A percentile compares a stretch with the other conserved stretches of the same genome.
phyloP scores from a whole-genome alignment of 2,329 filamentous ascomycete species.

The Dryadomyces quercivorus region DNA sequence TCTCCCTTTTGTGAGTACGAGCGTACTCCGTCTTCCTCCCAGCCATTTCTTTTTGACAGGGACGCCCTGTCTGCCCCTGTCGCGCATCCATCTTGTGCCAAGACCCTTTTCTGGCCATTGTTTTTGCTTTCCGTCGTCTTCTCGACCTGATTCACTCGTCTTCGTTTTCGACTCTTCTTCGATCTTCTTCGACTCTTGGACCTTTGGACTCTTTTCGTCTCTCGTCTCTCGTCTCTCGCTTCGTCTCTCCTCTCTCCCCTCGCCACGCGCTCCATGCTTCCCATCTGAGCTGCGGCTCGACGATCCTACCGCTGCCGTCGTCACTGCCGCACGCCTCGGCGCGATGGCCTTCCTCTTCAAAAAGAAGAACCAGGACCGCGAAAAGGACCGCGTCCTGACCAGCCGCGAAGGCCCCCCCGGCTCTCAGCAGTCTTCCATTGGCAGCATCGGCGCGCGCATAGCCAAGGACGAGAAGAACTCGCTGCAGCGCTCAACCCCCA shows the following conservation, averaged over 20 bases:
- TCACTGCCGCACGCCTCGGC: constrained; percentile 5
- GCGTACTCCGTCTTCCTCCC: neutral
- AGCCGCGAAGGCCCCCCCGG: constrained; percentile 39
- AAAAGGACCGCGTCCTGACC: constrained; percentile 48
- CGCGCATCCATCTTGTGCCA: neutral
- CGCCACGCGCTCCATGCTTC: no score
- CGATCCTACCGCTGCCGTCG: neutral
- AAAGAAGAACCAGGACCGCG: constrained; percentile 56
- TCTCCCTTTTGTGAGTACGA: no score
- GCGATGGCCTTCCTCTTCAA: constrained; percentile 75
- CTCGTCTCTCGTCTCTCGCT: neutral
- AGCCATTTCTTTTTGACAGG: neutral
- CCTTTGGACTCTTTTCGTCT: no score
- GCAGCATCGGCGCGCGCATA: constrained; percentile 34
- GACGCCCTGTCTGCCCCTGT: neutral
- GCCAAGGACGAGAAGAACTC: constrained; percentile 43
- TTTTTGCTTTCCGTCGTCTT: neutral
- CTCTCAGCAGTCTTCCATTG: constrained; percentile 33
- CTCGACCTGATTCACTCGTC: no score
- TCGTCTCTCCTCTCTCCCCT: neutral
- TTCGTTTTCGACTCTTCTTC: no score
- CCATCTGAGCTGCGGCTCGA: no score
- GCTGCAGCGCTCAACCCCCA: constrained; percentile 52
- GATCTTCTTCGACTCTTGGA: no score
- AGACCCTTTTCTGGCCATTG: neutral